Evolutionary conservation across 176 grass and related monocot genomes (phyloP).

Genomic region (Typha latifolia): DNA sequence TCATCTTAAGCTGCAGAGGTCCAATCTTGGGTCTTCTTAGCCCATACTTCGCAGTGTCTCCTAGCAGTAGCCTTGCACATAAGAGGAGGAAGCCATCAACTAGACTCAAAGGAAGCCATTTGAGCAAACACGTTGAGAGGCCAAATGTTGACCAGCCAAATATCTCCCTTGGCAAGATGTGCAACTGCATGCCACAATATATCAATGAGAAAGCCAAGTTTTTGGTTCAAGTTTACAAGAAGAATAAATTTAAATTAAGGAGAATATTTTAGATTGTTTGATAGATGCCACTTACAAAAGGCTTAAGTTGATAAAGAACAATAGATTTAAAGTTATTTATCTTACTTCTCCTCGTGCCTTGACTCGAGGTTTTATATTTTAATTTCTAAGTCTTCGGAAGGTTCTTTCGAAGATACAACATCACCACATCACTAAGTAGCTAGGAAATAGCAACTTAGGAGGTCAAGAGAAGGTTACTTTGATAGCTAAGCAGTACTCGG

Average conservation of each 20-base stretch:
- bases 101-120: constrained; percentile 42
- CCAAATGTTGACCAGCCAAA: constrained; percentile 86
- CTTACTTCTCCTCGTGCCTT: too few relatives aligned
- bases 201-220: too few relatives aligned
- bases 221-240: too few relatives aligned
- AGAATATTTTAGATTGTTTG: too few relatives aligned
- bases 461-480: not conserved
- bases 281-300: too few relatives aligned
- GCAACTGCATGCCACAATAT: constrained; percentile 46
- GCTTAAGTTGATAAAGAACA: not conserved
- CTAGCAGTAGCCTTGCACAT: constrained; percentile 51
- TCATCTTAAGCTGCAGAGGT: constrained; percentile 55
- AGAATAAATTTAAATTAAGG: too few relatives aligned
- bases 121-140: constrained; percentile 57
- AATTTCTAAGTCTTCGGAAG: not conserved
- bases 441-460: not conserved
- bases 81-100: constrained; percentile 65
- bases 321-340: too few relatives aligned
- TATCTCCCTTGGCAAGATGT: constrained; percentile 78
- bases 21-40: constrained; percentile 51
- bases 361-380: too few relatives aligned
- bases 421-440: constrained; percentile 31
- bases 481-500: constrained; percentile 14
- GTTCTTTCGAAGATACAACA: constrained; percentile 11
- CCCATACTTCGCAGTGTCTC: constrained; percentile 55